These are phyloP conservation scores for Candida loeiensis DNA, from an alignment of 805 yeast species.

Conservation along the genomic window DNA sequence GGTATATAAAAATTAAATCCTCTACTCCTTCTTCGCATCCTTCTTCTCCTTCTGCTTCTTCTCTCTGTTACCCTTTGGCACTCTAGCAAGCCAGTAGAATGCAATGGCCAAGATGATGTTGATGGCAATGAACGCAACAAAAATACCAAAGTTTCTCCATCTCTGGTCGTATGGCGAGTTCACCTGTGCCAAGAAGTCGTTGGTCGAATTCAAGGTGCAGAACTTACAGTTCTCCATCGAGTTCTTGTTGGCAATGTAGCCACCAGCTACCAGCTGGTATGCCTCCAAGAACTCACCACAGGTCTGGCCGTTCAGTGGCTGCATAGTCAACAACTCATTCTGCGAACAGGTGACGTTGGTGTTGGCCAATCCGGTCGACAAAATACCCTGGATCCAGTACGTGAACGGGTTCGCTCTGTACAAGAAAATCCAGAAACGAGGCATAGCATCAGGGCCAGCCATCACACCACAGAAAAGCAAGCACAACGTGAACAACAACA, in stretches of 20 bases:
- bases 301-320: constrained; percentile 54
- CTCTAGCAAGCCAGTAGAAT: constrained; percentile 65
- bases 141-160: constrained; percentile 66
- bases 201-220: constrained; percentile 53
- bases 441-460: constrained; percentile 58
- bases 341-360: constrained; percentile 29
- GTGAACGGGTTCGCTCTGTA: constrained; percentile 71
- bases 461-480: constrained; percentile 78
- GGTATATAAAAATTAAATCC: no score
- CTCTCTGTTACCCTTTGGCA: constrained; percentile 46
- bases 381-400: constrained; percentile 59
- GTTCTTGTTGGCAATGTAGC: constrained; percentile 55
- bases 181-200: constrained; percentile 51
- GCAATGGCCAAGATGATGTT: constrained; percentile 30
- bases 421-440: constrained; percentile 85
- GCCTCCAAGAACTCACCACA: constrained; percentile 54
- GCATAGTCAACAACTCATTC: constrained; percentile 25
- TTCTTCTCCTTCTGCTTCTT: constrained; percentile 10
- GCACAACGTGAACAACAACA: constrained; percentile 56
- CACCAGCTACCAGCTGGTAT: constrained; percentile 43
- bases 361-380: constrained; percentile 48
- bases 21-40: no score
- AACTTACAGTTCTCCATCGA: constrained; percentile 49
- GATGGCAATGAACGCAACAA: constrained; percentile 35
- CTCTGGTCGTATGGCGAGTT: constrained; percentile 46